Base-by-base conservation (phyloP, 305 asterid genomes). In the Solanum hybrid region DNA sequence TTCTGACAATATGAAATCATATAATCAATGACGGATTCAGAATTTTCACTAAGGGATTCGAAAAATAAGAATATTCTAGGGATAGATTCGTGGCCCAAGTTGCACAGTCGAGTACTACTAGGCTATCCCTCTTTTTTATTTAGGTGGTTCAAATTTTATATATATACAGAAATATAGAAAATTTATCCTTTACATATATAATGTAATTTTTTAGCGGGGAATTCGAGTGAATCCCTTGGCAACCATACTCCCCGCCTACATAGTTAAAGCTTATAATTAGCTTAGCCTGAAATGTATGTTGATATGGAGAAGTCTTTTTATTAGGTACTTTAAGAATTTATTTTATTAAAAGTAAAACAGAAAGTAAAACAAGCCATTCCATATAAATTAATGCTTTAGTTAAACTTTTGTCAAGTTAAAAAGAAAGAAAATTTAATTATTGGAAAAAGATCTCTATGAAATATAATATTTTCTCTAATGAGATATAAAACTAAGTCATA, bases 141-240 rank as follows among this genome's bases (percentile, higher is more conserved):
- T 56, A 56, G 24, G 69, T 56, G 24, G 1, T 56, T 56, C 4
- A 56, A 56, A 56, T 7, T 56, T 56, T 56, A 56, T 56, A 56
- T 17, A 56, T 17, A 56, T 17, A 56, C 4, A 56, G 0, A 56
- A 17, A 56, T 56, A 17, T 17, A 17, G 0, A 56, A 56, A 56
- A 56, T 0, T 56, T 2, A 56, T 56, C 4, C 24, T 56, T 0
- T 17, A 56, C 0, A 56, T 56, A 56, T 56, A 56, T 0, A 6
- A 56, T 56, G 69, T 56, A 56, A 56, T 6, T 56, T 56, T 56
- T 56, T 51, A 6, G 0, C 0, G 4, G 64, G 64, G 1, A 51
- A 51, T 6, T 15, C 0, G 66, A 6, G n/a, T 51, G n/a, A 51
- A 15, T 6, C n/a, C 64, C 22, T 14, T 15, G 22, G 24, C 0